These are phyloP conservation scores for Cornus kousa DNA, from an alignment of 148 eudicot genomes.

Conservation along the genomic window DNA sequence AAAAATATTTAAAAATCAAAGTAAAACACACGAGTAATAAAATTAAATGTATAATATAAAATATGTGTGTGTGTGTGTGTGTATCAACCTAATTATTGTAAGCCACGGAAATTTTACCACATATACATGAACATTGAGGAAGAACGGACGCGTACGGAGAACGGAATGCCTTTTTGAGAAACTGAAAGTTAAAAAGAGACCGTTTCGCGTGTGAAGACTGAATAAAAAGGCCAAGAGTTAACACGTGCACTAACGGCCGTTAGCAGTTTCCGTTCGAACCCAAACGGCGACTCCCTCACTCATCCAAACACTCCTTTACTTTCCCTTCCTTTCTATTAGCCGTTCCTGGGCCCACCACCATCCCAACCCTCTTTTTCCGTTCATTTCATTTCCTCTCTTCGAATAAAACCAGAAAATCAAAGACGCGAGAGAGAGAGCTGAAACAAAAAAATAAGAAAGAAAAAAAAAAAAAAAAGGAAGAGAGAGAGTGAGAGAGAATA, in stretches of 20 bases:
- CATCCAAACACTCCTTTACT: background rate
- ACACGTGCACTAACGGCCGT: constrained; percentile 7
- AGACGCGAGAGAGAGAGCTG: background rate
- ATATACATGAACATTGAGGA: too few relatives aligned
- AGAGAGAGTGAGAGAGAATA: constrained; percentile 1
- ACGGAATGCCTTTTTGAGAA: background rate
- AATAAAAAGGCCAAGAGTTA: background rate
- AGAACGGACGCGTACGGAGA: background rate
- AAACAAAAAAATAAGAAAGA: too few relatives aligned
- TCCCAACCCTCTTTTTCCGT: background rate
- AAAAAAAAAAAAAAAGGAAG: background rate
- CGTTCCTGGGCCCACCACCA: constrained; percentile 8
- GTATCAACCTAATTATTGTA: too few relatives aligned
- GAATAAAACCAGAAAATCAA: constrained; percentile 1
- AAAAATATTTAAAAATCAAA: too few relatives aligned
- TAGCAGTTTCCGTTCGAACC: background rate
- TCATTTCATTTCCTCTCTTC: background rate
- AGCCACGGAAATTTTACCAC: too few relatives aligned
- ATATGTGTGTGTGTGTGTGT: too few relatives aligned
- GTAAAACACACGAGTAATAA: too few relatives aligned
- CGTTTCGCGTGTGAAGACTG: background rate
- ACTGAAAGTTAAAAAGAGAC: background rate
- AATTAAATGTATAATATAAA: too few relatives aligned
- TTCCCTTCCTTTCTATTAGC: background rate
- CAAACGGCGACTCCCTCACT: background rate